Evolutionary conservation across 1,284 basidiomycete species (phyloP).

Genomic region (Ganoderma leucocontextum): DNA sequence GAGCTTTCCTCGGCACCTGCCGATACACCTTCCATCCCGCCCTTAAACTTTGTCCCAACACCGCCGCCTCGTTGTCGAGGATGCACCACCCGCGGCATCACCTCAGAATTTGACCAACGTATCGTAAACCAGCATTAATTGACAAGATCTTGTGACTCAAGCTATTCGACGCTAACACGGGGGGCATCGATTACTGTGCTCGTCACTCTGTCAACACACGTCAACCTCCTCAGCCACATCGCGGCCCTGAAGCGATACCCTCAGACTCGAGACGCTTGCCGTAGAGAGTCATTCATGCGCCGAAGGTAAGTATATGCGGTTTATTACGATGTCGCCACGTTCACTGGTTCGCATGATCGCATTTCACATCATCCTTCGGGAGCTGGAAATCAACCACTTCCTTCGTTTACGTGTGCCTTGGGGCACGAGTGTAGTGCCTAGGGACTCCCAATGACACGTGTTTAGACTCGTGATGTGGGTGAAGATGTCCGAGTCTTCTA

Average conservation of each 20-base stretch:
- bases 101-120: not conserved
- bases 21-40: not conserved
- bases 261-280: not conserved
- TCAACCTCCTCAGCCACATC: not conserved
- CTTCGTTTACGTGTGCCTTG: not conserved
- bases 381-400: not conserved
- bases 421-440: too few relatives aligned
- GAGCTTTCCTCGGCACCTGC: not conserved
- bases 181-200: not conserved
- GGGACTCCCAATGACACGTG: too few relatives aligned
- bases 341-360: not conserved
- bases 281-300: not conserved
- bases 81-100: not conserved
- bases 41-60: not conserved
- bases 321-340: not conserved
- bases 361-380: slow-evolving; percentile 3
- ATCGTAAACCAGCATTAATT: not conserved
- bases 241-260: not conserved
- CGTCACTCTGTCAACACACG: not conserved
- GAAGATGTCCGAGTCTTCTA: not conserved
- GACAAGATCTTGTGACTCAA: not conserved
- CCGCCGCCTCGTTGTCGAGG: not conserved
- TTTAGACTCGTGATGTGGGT: not conserved
- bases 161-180: not conserved
- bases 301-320: not conserved